Evolutionary conservation across 192 early-diverging fungal genomes (phyloP), one percentile per base, ranked within the genome.

Genomic region (Coemansia interrupta): DNA sequence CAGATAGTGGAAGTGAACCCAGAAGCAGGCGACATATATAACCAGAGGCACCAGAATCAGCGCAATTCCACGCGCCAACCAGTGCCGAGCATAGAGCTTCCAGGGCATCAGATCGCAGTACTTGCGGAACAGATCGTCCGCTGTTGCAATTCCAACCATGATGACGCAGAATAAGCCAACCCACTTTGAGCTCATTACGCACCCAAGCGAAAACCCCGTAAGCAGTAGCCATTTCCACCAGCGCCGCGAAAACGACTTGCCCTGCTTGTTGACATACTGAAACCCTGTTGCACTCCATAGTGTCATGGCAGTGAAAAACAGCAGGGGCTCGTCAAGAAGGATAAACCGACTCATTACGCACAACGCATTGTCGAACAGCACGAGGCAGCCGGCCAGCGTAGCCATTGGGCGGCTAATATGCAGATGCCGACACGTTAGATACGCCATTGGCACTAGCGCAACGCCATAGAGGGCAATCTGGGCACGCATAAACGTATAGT

Each of bases 161-260:
- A 91, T 88, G 24, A 93, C 89, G 48, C 85, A 86, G 80, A 99
- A 96, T 15, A 99, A 61, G 2, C 96, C 96, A 20, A 97, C 88
- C 96, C 95, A 99, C 74, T 99, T 99, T 69, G 41, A 96, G 78
- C 69, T 66, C 43, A 82, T 68, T 22, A 88, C 85, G 30, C 72
- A 71, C 29, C 89, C 89, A 22, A 90, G 71, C 24, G 86, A 86
- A 12, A 87, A 40, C n/a, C 89, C 89, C 1, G 87, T 85, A 40
- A 79, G 58, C 23, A 76, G 28, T 17, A 90, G 60, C 87, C 86
- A 87, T 24, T 62, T 46, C 80, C 80, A 90, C 89, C 89, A 90
- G 17, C 74, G 64, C 20, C 44, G 55, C 23, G 87, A 82, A 64
- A 86, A 89, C n/a, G 84, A 73, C 74, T 70, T 49, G 2, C 89